phyloP scores from a whole-genome alignment of 768 basidiomycete species.

The Tubosaeta sp. region DNA sequence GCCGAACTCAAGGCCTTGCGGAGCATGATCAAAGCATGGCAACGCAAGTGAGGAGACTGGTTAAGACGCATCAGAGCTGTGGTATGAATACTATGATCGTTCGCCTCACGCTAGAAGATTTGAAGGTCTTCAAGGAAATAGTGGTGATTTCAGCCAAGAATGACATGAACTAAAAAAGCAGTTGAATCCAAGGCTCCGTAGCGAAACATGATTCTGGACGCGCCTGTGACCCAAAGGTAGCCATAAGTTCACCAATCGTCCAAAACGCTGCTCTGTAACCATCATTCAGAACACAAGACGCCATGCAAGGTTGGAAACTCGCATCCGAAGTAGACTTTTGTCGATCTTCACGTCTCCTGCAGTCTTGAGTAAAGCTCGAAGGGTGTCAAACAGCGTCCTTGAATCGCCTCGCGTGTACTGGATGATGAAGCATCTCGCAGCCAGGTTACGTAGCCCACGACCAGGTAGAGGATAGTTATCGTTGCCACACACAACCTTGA shows the following conservation, averaged over 20 bases:
- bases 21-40: conserved; percentile 72
- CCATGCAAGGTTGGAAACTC: conserved; percentile 23
- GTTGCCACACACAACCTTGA: conserved; percentile 64
- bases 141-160: conserved; percentile 82
- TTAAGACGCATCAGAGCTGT: conserved; percentile 4
- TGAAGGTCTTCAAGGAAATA: conserved; percentile 62
- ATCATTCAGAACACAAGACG: conserved; percentile 1
- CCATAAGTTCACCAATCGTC: conserved; percentile 88
- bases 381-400: conserved; percentile 79
- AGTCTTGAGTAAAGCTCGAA: conserved; percentile 72
- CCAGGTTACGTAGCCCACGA: conserved; percentile 75
- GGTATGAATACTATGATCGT: background rate
- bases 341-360: conserved; percentile 71
- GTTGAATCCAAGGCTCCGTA: background rate
- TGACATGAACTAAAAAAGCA: conserved; percentile 75
- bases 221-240: conserved; percentile 77
- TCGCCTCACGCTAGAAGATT: conserved; percentile 63
- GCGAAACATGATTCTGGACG: conserved; percentile 19
- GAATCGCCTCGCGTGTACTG: conserved; percentile 81
- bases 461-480: conserved; percentile 79
- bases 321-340: conserved; percentile 66
- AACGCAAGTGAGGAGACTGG: conserved; percentile 78
- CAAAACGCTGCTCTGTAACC: conserved; percentile 71
- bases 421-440: conserved; percentile 69
- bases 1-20: conserved; percentile 77